A percentile compares a stretch with the other conserved stretches of the same genome.
Evolutionary conservation across 306 rosid genomes (phyloP).

Genomic region (Nissolia schottii): DNA sequence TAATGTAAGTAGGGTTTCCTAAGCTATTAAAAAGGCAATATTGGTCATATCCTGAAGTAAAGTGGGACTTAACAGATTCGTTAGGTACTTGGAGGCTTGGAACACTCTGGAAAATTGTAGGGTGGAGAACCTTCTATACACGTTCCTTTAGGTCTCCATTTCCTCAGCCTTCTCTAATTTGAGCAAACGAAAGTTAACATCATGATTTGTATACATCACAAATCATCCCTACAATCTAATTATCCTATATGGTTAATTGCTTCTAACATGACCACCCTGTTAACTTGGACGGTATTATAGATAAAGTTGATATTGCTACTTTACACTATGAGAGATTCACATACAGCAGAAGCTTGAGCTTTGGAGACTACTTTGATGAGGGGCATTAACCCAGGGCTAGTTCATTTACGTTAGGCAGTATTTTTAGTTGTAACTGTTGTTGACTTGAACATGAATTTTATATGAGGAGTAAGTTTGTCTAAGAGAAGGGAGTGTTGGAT

Average conservation of each 20-base stretch:
- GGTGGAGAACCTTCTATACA: conserved; percentile 13
- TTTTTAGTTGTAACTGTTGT: conserved; percentile 3
- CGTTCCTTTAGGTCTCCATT: conserved; percentile 15
- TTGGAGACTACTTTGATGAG: background rate
- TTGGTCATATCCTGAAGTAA: too few species aligned
- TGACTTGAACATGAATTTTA: conserved; percentile 4
- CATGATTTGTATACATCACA: conserved; percentile 6
- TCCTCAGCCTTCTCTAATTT: conserved; percentile 1
- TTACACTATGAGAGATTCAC: conserved; percentile 4
- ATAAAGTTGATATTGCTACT: conserved; percentile 1
- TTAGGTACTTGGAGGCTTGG: conserved; percentile 19
- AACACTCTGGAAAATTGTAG: conserved; percentile 16
- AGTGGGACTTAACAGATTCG: too few species aligned
- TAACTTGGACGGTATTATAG: conserved; percentile 17
- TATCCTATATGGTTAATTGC: background rate
- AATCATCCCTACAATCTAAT: background rate
- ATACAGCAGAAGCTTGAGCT: conserved; percentile 1
- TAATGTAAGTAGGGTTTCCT: too few species aligned
- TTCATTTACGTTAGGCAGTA: background rate
- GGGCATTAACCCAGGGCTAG: conserved; percentile 6
- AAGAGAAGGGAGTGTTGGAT: background rate
- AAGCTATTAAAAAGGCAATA: too few species aligned
- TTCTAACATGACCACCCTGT: background rate
- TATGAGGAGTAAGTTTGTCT: conserved; percentile 15
- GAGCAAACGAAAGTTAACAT: conserved; percentile 4